Evolutionary conservation across 2,329 filamentous ascomycete species (phyloP), one percentile per base, ranked within the genome.

Genomic region (Colletotrichum neosansevieriae): DNA sequence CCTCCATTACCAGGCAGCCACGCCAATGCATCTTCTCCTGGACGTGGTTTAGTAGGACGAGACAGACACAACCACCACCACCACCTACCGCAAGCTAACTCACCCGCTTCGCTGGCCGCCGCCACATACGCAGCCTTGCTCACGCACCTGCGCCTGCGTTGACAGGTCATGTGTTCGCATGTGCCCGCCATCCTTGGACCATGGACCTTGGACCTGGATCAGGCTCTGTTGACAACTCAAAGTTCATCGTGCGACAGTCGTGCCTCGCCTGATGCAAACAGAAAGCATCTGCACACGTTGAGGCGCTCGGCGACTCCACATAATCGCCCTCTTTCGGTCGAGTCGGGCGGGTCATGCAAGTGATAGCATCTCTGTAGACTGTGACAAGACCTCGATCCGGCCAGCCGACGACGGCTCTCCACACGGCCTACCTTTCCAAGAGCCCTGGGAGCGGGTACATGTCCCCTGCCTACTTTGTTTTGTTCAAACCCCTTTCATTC

Each of bases 11-110:
- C 49, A 56, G 63, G 24, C 56, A 60, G 10, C 13, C n/a, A 60
- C 36, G 19, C 62, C 50, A 61, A 67, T 67, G 66, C 56, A 57
- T 47, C 53, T n/a, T 15, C 11, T 36, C 17, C 44, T 34, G 42
- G 38, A 29, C 15, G 53, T 15, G 60, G 34, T 13, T 38, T 42
- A 47, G 38, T 17, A 29, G 38, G 44, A 49, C 21, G 21, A 29
- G 17, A 50, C 42, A 12, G 24, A 19, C 29, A 19, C n/a, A 66
- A 15, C 40, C 32, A 29, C 19, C 15, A 21, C 24, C 24, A 29
- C 6, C 24, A 29, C 24, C 24, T 29, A 34, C 36, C n/a, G 29
- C n/a, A 12, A n/a, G 6, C 51, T 40, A 58, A n/a, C 42, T 6
- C 38, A 29, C 29, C 24, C 19, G 29, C 15, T 32, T 49, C 36